phyloP scores from a whole-genome alignment of 371 early-diverging fungal species.

The Phascolomyces articulosus region DNA sequence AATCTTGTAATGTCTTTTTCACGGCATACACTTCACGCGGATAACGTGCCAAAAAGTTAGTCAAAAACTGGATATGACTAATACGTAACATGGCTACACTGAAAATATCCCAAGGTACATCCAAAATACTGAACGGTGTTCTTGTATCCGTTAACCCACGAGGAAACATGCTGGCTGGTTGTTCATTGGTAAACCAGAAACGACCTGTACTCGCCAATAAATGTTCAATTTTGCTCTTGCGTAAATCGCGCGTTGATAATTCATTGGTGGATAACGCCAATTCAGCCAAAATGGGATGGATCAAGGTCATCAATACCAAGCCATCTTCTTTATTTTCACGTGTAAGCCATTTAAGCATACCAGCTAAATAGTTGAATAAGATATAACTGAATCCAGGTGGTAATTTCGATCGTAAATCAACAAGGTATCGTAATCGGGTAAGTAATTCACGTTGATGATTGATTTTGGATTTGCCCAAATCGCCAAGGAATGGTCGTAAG shows the following conservation, averaged over 20 bases:
- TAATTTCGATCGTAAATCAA: constrained; percentile 54
- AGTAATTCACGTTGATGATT: constrained; percentile 45
- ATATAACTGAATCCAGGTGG: constrained; percentile 63
- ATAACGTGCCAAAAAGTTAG: constrained; percentile 59
- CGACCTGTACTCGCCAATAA: constrained; percentile 58
- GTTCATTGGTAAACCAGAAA: constrained; percentile 64
- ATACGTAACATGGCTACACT: constrained; percentile 59
- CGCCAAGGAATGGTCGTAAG: constrained; percentile 57
- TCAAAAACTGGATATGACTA: constrained; percentile 67
- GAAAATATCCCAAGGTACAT: constrained; percentile 58
- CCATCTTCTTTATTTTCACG: constrained; percentile 53
- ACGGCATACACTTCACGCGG: constrained; percentile 61
- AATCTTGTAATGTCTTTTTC: constrained; percentile 53
- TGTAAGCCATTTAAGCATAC: constrained; percentile 63
- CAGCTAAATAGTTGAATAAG: constrained; percentile 68
- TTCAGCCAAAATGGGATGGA: constrained; percentile 60
- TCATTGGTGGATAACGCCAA: constrained; percentile 63
- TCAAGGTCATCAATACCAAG: constrained; percentile 43
- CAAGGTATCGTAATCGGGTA: constrained; percentile 49
- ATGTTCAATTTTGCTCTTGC: constrained; percentile 67
- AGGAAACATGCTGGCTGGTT: constrained; percentile 61
- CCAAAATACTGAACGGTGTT: constrained; percentile 39
- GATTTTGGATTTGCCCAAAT: constrained; percentile 49
- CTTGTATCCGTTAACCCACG: constrained; percentile 26
- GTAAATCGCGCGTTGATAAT: constrained; percentile 60